phyloP scores from a whole-genome alignment of 2,329 filamentous ascomycete species.

The Penicillium freii region DNA sequence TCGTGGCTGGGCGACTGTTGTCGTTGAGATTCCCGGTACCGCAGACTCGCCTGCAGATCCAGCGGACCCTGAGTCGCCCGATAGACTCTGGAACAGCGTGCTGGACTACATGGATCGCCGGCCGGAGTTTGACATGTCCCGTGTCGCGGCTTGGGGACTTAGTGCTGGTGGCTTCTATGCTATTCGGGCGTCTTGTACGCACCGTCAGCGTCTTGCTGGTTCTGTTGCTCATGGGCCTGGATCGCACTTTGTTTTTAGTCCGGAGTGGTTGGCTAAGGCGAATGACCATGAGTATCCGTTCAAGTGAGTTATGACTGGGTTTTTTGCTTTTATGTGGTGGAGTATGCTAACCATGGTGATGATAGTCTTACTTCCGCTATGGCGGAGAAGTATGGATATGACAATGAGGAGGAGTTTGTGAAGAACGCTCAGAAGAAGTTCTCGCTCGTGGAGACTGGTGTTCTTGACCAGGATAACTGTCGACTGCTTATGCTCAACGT shows the following conservation, averaged over 20 bases:
- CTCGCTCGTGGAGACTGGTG: constrained; percentile 59
- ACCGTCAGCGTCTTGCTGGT: constrained; percentile 54
- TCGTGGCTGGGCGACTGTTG: constrained; percentile 62
- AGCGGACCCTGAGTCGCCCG: constrained; percentile 57
- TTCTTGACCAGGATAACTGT: constrained; percentile 56
- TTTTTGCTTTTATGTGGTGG: neutral
- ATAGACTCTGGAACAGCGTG: constrained; percentile 62
- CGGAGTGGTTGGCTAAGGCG: constrained; percentile 59
- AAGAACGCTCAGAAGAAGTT: constrained; percentile 59
- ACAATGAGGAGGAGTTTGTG: constrained; percentile 55
- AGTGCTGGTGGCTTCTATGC: constrained; percentile 68
- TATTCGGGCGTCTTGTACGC: constrained; percentile 66
- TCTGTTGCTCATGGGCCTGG: constrained; percentile 63
- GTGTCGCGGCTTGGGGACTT: constrained; percentile 63
- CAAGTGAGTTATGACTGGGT: constrained; percentile 34
- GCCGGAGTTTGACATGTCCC: constrained; percentile 55
- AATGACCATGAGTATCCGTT: constrained; percentile 69
- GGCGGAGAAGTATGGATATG: constrained; percentile 62
- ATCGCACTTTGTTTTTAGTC: constrained; percentile 60
- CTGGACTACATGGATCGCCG: constrained; percentile 58
- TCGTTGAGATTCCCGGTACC: constrained; percentile 65
- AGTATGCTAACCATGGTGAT: neutral
- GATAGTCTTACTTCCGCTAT: constrained; percentile 54
- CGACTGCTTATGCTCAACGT: constrained; percentile 62
- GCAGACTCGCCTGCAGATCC: constrained; percentile 66